Base-by-base conservation (phyloP, 768 basidiomycete genomes). In the Mycena floridula region DNA sequence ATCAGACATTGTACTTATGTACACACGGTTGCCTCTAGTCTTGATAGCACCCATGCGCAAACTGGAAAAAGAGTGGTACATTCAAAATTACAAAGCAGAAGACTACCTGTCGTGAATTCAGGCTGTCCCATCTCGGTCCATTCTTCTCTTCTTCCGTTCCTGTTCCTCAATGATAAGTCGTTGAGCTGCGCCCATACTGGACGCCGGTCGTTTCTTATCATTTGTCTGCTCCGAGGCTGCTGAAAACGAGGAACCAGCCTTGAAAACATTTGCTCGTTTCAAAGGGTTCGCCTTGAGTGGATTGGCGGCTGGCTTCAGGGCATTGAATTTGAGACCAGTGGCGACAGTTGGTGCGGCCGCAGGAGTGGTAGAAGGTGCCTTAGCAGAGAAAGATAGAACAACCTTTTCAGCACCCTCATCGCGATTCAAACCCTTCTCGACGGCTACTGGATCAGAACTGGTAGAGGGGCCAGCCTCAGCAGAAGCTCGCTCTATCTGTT, bases 401-500 rank as follows among this genome's bases (percentile, higher is more conserved):
- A 92, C 77, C 61, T 88, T 89, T 54, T 88, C 82, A 5, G 70
- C 56, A 6, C 70, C 73, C 51, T 89, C 87, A 23, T 85, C 83
- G 22, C 85, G 79, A 60, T 85, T 84, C 25, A 88, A 65, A 8
- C 76, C 82, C 54, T 76, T 79, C 49, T 79, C 79, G 5, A 57
- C 68, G 7, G 69, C 69, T 3, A 67, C 68, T 16, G 67, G 57
- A 7, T 55, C 57, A 9, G 55, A 56, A 15, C 67, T 63, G 8
- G 60, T 54, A 2, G 66, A 63, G 4, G 66, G 52, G 13, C 65
- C 72, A 37, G 60, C 63, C 47, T 82, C 80, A 15, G 66, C 68
- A 7, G 68, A 71, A 2, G 95, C 96, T 28, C 92, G 76, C 61
- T 89, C 90, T 44, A 99, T 98, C 66, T 99, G 95, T 54, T 96